Percentiles rank a stretch among this genome's conserved stretches.
phyloP scores from a whole-genome alignment of 345 rosid genomes.

The Brassica cretica region DNA sequence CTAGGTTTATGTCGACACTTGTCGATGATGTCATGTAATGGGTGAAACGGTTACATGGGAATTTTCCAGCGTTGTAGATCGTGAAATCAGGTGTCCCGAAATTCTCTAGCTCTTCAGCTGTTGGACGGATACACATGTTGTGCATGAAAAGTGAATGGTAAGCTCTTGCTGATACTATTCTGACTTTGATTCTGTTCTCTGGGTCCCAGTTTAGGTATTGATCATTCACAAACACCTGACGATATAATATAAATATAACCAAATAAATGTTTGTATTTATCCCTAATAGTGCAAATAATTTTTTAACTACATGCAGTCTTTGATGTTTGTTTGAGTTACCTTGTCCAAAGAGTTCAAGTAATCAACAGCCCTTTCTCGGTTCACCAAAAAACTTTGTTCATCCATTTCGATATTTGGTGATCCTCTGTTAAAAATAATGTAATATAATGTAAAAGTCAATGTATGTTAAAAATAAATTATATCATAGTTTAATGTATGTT shows the following conservation, averaged over 20 bases:
- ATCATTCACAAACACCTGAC: conserved; percentile 91
- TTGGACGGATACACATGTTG: conserved; percentile 99
- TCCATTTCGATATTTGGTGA: conserved; percentile 99
- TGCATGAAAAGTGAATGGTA: conserved; percentile 98
- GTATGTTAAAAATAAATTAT: no score
- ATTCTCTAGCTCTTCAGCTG: conserved; percentile 90
- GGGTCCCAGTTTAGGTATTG: conserved; percentile 95
- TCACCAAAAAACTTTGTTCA: conserved; percentile 90
- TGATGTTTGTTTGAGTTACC: conserved; percentile 40
- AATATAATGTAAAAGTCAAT: background rate
- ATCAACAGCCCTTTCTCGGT: conserved; percentile 98
- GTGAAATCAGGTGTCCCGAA: conserved; percentile 99
- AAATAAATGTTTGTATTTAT: background rate
- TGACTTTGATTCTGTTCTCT: conserved; percentile 80
- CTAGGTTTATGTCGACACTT: conserved; percentile 90
- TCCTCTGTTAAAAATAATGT: conserved; percentile 53
- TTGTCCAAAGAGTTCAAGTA: conserved; percentile 94
- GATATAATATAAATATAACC: background rate
- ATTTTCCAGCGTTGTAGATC: conserved; percentile 95
- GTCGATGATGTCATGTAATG: conserved; percentile 99
- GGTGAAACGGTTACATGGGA: conserved; percentile 97
- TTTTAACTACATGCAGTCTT: background rate
- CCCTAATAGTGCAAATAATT: background rate
- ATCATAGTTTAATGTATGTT: background rate
- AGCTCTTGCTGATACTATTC: conserved; percentile 97